phyloP scores from a whole-genome alignment of 495 filamentous ascomycete genomes.

The Penicillium nucicola region DNA sequence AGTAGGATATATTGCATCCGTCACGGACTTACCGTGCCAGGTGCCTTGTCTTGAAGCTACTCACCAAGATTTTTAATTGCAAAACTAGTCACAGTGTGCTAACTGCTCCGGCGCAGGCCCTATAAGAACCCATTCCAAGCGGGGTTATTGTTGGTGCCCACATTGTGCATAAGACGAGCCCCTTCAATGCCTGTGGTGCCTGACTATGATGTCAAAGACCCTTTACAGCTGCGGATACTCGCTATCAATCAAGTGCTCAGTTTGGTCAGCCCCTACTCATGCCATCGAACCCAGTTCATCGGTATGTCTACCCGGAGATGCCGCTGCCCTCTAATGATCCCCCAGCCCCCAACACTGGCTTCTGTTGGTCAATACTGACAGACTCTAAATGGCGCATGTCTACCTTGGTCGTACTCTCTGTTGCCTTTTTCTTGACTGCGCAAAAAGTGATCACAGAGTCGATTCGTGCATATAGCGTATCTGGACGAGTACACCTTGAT shows the following conservation, averaged over 20 bases:
- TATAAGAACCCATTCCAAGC: conserved; percentile 20
- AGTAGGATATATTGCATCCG: background rate
- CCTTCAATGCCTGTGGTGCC: background rate
- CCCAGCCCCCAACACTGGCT: conserved; percentile 29
- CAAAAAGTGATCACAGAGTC: conserved; percentile 17
- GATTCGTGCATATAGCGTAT: conserved; percentile 24
- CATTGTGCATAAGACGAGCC: conserved; percentile 18
- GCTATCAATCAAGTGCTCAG: conserved; percentile 15
- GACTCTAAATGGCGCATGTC: conserved; percentile 3
- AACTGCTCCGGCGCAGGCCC: conserved; percentile 28
- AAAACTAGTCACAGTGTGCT: conserved; percentile 21
- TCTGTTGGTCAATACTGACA: conserved; percentile 22
- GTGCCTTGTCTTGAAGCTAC: background rate
- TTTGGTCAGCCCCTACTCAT: conserved; percentile 10
- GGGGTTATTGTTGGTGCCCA: conserved; percentile 18
- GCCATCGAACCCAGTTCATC: conserved; percentile 9
- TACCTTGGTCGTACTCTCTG: conserved; percentile 6
- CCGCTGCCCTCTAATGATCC: conserved; percentile 26
- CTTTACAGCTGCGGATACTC: conserved; percentile 26
- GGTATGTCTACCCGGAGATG: conserved; percentile 12
- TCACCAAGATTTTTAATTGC: conserved; percentile 5
- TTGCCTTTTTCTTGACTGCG: conserved; percentile 6
- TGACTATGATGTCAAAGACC: conserved; percentile 32
- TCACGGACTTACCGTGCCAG: conserved; percentile 16
- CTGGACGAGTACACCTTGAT: background rate